Conservation (phyloP, 2,329 filamentous ascomycete species). For the Seiridium unicorne region DNA sequence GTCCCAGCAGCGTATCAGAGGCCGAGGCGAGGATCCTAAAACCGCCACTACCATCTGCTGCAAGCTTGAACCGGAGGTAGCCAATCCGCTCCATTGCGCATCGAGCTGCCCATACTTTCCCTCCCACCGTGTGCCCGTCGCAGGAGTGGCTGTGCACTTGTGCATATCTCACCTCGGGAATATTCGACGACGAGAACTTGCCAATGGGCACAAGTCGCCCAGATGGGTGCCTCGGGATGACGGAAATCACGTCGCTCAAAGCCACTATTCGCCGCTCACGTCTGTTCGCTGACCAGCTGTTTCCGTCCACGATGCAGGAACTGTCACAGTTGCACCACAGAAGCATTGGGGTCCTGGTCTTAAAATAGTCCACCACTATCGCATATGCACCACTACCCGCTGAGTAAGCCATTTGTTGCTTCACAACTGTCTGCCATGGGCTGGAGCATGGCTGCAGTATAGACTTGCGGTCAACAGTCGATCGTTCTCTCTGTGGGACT, state of each 20-base stretch:
- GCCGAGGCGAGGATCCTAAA: background rate
- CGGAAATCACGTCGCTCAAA: background rate
- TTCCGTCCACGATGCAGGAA: background rate
- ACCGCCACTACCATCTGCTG: background rate
- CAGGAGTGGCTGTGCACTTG: background rate
- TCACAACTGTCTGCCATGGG: too few species aligned
- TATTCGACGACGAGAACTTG: background rate
- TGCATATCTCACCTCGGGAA: background rate
- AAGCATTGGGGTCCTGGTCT: background rate
- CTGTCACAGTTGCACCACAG: background rate
- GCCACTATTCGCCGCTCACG: background rate
- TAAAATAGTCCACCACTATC: background rate
- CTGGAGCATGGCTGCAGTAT: too few species aligned
- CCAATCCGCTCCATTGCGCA: background rate
- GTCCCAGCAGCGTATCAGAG: background rate
- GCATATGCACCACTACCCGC: background rate
- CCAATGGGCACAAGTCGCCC: background rate
- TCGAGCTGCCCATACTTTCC: background rate
- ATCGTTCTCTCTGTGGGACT: too few species aligned
- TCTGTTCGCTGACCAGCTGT: background rate
- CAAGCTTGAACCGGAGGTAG: constrained; percentile 1
- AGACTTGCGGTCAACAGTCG: too few species aligned
- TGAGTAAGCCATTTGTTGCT: background rate
- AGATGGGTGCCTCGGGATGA: background rate
- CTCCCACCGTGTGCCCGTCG: background rate